Evolutionary conservation across 129 eudicot genomes (phyloP), one percentile per base, ranked within the genome.

Genomic region (Silybum marianum): DNA sequence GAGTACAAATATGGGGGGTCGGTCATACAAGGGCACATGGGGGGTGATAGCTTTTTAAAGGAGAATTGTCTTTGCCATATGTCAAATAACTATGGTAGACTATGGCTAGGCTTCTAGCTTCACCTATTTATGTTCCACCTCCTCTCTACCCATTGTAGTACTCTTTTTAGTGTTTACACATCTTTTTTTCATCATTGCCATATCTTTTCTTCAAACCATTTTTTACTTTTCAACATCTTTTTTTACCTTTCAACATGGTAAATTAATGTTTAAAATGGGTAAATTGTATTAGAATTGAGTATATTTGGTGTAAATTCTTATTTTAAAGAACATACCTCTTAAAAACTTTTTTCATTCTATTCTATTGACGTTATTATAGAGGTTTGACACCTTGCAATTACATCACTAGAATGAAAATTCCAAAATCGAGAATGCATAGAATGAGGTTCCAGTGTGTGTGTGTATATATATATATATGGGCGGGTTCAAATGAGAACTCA

Each of bases 1-100:
- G 14, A 54, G 70, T 58, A 75, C 70, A 75, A 75, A 30, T 58
- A 77, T 38, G 39, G 73, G 39, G 73, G 81, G 60, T 62, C 80
- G 34, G 30, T 30, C 14, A 26, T 3, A 18, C 44, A 36, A 77
- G 63, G 9, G 73, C 63, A 77, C 81, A 65, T 36, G 73, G 73
- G 73, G 63, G 72, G 10, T 63, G 42, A 38, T 38, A 1, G 72
- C 62, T 62, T 77, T 51, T 51, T 16, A 51, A 16, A 16, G 22
- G 63, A 51, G 63, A 51, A 51, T 51, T 77, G 72, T 63, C 23
- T 63, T 22, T 65, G 81, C 73, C 81, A 65, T 22, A 77, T 39
- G 81, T 77, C 73, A 77, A 77, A 22, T 2, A 65, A 39, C 40
- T 77, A 25, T 39, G 73, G 72, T 63, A 54, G 6, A 13, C 44